Evolutionary conservation across 2,329 filamentous ascomycete species (phyloP).

Genomic region (Fusarium vanettenii): DNA sequence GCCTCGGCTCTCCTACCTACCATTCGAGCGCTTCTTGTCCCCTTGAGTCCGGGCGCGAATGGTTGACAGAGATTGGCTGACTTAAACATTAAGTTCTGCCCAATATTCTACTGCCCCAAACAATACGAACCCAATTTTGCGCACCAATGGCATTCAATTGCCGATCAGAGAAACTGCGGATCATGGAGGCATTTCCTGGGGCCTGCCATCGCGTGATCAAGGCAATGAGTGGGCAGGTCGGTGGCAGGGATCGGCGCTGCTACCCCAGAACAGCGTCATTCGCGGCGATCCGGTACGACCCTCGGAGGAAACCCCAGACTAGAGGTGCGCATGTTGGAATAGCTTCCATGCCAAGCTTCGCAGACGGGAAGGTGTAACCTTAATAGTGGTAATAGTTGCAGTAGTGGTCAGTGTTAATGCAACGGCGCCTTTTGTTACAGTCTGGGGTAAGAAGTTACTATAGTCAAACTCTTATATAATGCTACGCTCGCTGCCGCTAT

Average conservation of each 20-base stretch:
- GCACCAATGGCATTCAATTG: conserved; percentile 14
- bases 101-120: background rate
- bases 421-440: background rate
- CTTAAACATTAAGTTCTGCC: background rate
- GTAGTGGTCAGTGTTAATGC: background rate
- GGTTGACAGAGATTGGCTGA: background rate
- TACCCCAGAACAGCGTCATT: conserved; percentile 6
- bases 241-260: conserved; percentile 16
- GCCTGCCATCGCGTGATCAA: background rate
- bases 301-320: background rate
- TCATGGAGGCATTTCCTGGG: background rate
- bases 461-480: background rate
- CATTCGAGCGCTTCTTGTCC: background rate
- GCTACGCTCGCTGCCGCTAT: background rate
- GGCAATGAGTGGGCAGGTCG: background rate
- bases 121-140: conserved; percentile 2
- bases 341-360: background rate
- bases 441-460: background rate
- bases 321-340: background rate
- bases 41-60: background rate
- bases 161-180: conserved; percentile 13
- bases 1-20: background rate
- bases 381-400: background rate
- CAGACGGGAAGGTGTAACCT: background rate
- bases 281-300: conserved; percentile 9